Conservation (phyloP, 225 moss, liverwort and hornwort genomes). For the Ulota crispa region DNA sequence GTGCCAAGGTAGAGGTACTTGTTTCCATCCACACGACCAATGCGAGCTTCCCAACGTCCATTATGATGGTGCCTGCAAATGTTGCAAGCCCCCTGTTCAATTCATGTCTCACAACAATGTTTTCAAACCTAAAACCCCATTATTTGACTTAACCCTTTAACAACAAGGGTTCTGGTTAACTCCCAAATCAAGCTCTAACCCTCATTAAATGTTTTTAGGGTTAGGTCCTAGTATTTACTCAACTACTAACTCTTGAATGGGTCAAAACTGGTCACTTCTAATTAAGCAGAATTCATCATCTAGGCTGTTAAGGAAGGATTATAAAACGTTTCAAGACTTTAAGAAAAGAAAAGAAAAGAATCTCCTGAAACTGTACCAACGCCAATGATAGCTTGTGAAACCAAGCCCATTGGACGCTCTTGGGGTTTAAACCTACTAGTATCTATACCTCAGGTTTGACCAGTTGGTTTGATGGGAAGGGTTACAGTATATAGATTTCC, state of each 20-base stretch:
- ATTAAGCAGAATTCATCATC: no score
- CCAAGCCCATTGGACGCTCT: no score
- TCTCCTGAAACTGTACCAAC: no score
- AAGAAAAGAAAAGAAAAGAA: no score
- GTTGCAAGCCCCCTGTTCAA: background rate
- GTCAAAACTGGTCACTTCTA: background rate
- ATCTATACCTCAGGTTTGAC: no score
- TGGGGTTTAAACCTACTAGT: no score
- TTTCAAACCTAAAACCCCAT: background rate
- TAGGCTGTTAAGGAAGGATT: background rate
- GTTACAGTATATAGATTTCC: no score
- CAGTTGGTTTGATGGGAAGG: no score
- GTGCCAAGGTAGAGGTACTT: conserved; percentile 82
- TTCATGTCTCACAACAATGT: background rate
- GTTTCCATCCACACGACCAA: conserved; percentile 59
- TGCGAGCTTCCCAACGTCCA: conserved; percentile 58
- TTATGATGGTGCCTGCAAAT: conserved; percentile 52
- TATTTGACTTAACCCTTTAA: background rate
- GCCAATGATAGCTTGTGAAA: no score
- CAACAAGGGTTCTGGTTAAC: background rate
- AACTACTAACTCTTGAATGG: background rate
- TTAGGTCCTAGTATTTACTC: background rate
- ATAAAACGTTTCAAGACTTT: background rate
- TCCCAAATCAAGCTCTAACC: background rate
- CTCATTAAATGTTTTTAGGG: background rate